phyloP scores from a whole-genome alignment of 2,329 filamentous ascomycete species.

The Verticillium klebahnii region DNA sequence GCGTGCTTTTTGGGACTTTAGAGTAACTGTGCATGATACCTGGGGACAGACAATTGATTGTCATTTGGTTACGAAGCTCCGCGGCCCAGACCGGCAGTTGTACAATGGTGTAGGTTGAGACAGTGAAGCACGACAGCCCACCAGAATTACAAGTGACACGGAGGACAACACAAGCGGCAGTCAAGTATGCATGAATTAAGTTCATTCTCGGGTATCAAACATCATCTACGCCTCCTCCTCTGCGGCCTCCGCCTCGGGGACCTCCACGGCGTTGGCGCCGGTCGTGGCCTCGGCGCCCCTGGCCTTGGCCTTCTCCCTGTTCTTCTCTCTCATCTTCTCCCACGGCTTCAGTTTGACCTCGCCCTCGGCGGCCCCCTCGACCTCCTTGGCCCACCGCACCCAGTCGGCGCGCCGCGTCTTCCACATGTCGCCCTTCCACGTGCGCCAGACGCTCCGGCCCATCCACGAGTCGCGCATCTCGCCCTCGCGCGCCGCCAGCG shows the following conservation, averaged over 20 bases:
- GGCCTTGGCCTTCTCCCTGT: slow-evolving; percentile 1
- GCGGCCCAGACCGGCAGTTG: no score
- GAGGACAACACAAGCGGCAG: neutral
- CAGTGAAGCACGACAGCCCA: no score
- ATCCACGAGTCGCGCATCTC: slow-evolving; percentile 48
- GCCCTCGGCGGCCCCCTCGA: slow-evolving; percentile 18
- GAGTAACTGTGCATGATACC: no score
- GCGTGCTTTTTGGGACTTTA: no score
- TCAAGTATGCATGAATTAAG: neutral
- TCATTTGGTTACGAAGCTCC: no score
- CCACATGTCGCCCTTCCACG: slow-evolving; percentile 56
- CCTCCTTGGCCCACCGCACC: slow-evolving; percentile 53
- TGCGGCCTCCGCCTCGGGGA: neutral
- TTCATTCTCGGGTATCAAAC: slow-evolving; percentile 12
- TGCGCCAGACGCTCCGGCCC: slow-evolving; percentile 52
- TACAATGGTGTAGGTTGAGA: no score
- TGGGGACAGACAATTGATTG: no score
- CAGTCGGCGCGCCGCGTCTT: slow-evolving; percentile 48
- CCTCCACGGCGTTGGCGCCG: neutral
- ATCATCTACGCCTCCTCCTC: slow-evolving; percentile 3
- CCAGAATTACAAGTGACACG: no score
- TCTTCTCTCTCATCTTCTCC: neutral
- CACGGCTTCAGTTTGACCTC: neutral
- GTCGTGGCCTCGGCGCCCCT: neutral
- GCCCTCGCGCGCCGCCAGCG: slow-evolving; percentile 42